Base-by-base conservation (phyloP, 2,329 filamentous ascomycete genomes). In the Diplocarpon rosae region DNA sequence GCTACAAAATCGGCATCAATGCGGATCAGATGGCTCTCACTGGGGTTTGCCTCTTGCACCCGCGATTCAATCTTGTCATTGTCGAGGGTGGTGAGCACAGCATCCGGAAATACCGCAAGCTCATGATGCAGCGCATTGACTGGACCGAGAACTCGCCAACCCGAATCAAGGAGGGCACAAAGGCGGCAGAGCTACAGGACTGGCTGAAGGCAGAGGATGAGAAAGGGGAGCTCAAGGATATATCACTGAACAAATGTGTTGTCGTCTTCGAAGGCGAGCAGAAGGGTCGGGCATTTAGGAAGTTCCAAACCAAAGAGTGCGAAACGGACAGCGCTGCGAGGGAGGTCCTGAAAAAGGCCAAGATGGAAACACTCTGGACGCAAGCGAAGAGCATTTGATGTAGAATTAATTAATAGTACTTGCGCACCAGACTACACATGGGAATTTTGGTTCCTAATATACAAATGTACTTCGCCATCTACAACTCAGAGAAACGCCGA, bases 291-390 rank as follows among this genome's bases (percentile, higher is more conserved):
- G 77, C 72, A 0, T 98, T 96, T 62, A 80, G 84, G 53, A 89
- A 87, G 60, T 96, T 90, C 85, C 75, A 83, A 2, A 88, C 81
- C 51, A 83, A 86, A 61, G 79, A 92, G n/a, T 95, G 88, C 63
- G 92, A 96, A 66, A 90, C 85, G 2, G 92, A 98, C 62, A 76
- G 80, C 10, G 85, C 93, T 60, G 92, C 90, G 5, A 83, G 85
- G 61, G 87, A 95, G 55, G 73, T 81, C 16, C 65, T 98, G 50
- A 68, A 78, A 11, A 76, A 87, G 54, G 78, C 80, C 5, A 95
- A 94, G 70, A 85, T 96, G 75, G 90, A 96, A 57, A 94, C 83
- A 57, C 90, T 98, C 59, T 98, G 92, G 92, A 83, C 83, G 9
- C 66, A 92, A 55, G 90, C 89, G 0, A 94, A 93, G 70, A 85